Evolutionary conservation across 805 yeast species (phyloP).

Genomic region (Kodamaea restingae): DNA sequence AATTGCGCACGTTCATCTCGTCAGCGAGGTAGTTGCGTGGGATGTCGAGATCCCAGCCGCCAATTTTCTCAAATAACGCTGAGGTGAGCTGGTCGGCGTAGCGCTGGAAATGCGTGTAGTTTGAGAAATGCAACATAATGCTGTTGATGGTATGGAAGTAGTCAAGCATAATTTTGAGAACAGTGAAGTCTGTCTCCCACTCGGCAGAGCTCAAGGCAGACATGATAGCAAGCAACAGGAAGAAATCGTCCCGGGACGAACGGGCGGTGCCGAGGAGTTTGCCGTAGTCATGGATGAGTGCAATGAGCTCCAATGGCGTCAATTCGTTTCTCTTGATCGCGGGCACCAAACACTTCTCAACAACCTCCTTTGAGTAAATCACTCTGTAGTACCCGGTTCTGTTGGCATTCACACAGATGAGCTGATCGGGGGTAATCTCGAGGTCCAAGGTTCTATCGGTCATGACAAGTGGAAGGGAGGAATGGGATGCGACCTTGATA

Average conservation of each 20-base stretch:
- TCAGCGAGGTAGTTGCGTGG: constrained; percentile 14
- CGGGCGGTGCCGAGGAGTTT: constrained; percentile 28
- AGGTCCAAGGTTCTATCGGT: constrained; percentile 35
- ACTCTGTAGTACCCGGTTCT: constrained; percentile 13
- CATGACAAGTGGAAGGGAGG: constrained; percentile 14
- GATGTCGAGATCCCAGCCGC: constrained; percentile 23
- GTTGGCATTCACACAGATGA: constrained; percentile 42
- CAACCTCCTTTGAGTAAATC: constrained; percentile 8
- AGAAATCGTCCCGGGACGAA: constrained; percentile 20
- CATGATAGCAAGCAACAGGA: constrained; percentile 24
- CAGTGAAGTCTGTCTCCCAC: constrained; percentile 20
- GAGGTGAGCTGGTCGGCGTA: constrained; percentile 20
- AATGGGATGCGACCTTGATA: constrained; percentile 19
- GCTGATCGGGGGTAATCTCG: constrained; percentile 21
- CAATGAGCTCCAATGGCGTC: constrained; percentile 28
- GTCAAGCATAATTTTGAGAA: constrained; percentile 34
- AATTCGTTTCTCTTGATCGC: constrained; percentile 15
- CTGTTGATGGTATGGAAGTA: constrained; percentile 31
- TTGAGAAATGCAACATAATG: constrained; percentile 28
- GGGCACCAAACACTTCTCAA: constrained; percentile 9
- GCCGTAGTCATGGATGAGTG: constrained; percentile 39
- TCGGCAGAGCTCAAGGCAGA: constrained; percentile 1
- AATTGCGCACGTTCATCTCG: constrained; percentile 44
- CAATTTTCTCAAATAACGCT: constrained; percentile 21
- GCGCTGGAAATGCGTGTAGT: constrained; percentile 18